Percentiles rank a stretch among this genome's conserved stretches.
Evolutionary conservation across 2,329 filamentous ascomycete species (phyloP).

Genomic region (Apiospora koreana): DNA sequence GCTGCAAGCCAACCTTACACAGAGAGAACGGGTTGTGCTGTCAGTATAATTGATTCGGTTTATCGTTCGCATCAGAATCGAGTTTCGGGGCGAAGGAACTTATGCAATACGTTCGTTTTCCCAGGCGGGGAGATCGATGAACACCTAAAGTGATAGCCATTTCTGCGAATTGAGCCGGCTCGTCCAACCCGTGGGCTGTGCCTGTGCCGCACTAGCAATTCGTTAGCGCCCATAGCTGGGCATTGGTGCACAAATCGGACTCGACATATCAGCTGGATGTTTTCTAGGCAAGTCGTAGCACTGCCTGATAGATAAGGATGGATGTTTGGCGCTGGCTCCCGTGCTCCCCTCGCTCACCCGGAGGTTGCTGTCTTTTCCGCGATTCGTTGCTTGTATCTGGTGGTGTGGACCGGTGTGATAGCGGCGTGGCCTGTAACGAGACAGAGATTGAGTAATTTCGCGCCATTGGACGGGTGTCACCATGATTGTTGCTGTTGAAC

Average conservation of each 20-base stretch:
- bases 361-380: not conserved
- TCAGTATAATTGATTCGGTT: not conserved
- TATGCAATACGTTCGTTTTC: not conserved
- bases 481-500: not conserved
- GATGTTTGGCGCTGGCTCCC: not conserved
- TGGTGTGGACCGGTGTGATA: constrained; percentile 8
- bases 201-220: not conserved
- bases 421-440: constrained; percentile 3
- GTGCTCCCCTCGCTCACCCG: not conserved
- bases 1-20: not conserved
- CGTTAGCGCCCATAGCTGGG: not conserved
- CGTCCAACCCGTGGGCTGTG: not conserved
- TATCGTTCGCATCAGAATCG: not conserved
- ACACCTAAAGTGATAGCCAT: not conserved
- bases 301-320: too few species aligned
- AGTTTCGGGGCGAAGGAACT: not conserved
- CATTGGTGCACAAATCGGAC: not conserved
- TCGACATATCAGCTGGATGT: not conserved
- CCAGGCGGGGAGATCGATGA: not conserved
- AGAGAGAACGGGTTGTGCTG: not conserved
- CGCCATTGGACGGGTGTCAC: constrained; percentile 8
- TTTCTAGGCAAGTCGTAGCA: not conserved
- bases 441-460: constrained; percentile 9
- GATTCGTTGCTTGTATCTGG: not conserved
- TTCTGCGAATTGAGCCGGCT: not conserved